Conservation (phyloP, 106 monocot genomes). For the Hemerocallis citrina region DNA sequence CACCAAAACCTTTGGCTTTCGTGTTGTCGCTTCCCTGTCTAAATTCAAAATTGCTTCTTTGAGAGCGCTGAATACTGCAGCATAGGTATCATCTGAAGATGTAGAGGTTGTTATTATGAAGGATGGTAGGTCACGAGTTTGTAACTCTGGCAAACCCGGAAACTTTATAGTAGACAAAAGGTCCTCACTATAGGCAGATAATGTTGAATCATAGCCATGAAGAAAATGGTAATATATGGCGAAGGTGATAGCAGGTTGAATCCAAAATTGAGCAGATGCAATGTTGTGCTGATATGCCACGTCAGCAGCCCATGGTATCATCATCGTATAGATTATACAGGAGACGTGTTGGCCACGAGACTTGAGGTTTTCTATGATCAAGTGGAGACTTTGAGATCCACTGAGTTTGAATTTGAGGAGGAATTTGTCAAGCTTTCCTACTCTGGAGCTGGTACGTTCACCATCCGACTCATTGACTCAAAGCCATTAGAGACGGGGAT, state of each 20-base stretch:
- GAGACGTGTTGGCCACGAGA: slow-evolving; percentile 21
- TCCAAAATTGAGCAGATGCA: slow-evolving; percentile 40
- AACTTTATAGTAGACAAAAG: slow-evolving; percentile 3
- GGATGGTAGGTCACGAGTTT: slow-evolving; percentile 32
- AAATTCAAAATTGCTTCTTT: neutral
- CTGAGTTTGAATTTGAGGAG: neutral
- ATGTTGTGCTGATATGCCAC: slow-evolving; percentile 22
- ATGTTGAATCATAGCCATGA: slow-evolving; percentile 22
- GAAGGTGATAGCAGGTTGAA: slow-evolving; percentile 62
- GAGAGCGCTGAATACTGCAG: neutral
- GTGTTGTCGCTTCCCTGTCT: slow-evolving; percentile 3
- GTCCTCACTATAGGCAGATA: neutral
- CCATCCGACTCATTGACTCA: no score
- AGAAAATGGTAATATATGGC: slow-evolving; percentile 52
- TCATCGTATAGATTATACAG: slow-evolving; percentile 37
- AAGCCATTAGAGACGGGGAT: no score
- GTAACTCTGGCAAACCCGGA: slow-evolving; percentile 18
- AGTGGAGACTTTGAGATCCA: neutral
- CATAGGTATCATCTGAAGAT: neutral
- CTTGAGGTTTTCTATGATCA: slow-evolving; percentile 14
- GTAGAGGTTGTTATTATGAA: neutral
- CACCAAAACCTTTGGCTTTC: slow-evolving; percentile 15
- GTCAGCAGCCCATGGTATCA: slow-evolving; percentile 37
- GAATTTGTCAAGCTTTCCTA: no score
- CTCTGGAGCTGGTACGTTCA: no score